Base-by-base conservation (phyloP, 805 yeast genomes). In the Candida insectorum region DNA sequence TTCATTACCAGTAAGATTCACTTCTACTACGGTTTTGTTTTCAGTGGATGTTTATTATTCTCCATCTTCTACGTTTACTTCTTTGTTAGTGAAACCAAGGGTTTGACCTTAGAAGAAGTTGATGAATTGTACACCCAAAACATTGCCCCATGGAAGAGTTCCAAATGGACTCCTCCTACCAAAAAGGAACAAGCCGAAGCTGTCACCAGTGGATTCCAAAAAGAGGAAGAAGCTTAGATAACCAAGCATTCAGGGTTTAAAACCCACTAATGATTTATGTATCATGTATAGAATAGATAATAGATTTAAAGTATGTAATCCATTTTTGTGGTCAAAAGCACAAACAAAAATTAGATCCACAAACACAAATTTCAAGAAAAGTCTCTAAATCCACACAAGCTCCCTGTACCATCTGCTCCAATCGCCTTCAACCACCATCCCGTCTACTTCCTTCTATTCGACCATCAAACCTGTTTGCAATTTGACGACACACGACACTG, bases 101-200 rank as follows among this genome's bases (percentile, higher is more conserved):
- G 94, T 40, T 71, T 85, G 48, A 72, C 85, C 26, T 73, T 86
- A 56, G 95, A 85, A 63, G 87, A 85, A 60, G 85, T 85, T 44
- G 88, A 85, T 55, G 78, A 73, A 51, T 64, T 80, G 69, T 81
- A 79, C 50, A 65, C 66, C 34, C 58, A 58, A 35, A 54, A 51
- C 36, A 40, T 61, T 33, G 40, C 45, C 13, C 59, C 71, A 26
- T 64, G 65, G 66, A 59, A 61, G 44, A 52, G 81, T 10, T 31
- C 65, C 17, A 47, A 44, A 33, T 81, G 76, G 77, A 67, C 65
- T 32, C 82, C 83, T 47, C 64, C 75, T 12, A 35, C 62, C 11
- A 42, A 42, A 12, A 62, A 53, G 12, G 43, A 39, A n/a, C 26
- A 29, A 28, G 41, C 39, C 17, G 28, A 22, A 23, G 36, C 34